These are phyloP conservation scores for Chrysoporthe puriensis DNA, from an alignment of 2,329 filamentous ascomycete genomes.

Conservation along the genomic window DNA sequence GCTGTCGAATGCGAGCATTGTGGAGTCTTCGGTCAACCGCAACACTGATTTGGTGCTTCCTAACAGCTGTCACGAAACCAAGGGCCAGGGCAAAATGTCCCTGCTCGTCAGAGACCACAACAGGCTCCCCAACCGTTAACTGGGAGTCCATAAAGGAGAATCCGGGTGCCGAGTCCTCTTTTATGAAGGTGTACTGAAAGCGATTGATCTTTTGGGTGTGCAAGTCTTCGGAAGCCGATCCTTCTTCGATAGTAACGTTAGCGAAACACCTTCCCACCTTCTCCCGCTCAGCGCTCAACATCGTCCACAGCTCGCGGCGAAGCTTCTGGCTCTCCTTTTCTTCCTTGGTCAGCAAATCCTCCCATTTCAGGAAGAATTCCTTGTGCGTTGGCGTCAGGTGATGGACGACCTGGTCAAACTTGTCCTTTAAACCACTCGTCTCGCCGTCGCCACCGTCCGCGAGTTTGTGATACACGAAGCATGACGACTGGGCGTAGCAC, in stretches of 20 bases:
- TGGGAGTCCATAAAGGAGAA: slow-evolving; percentile 94
- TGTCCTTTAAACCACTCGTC: slow-evolving; percentile 77
- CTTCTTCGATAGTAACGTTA: slow-evolving; percentile 81
- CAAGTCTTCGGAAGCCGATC: slow-evolving; percentile 70
- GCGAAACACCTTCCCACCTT: slow-evolving; percentile 88
- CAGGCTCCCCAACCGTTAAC: slow-evolving; percentile 81
- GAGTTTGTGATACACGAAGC: slow-evolving; percentile 92
- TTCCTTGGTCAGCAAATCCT: slow-evolving; percentile 88
- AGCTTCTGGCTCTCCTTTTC: slow-evolving; percentile 88
- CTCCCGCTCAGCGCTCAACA: slow-evolving; percentile 87
- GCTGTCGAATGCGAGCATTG: slow-evolving; percentile 76
- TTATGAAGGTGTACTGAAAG: slow-evolving; percentile 83
- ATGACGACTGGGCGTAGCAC: slow-evolving; percentile 89
- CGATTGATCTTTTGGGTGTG: slow-evolving; percentile 85
- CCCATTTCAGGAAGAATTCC: slow-evolving; percentile 93
- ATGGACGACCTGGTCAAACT: slow-evolving; percentile 79
- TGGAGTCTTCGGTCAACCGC: slow-evolving; percentile 89
- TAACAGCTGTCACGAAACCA: slow-evolving; percentile 82
- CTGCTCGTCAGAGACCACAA: slow-evolving; percentile 94
- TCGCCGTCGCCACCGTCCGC: slow-evolving; percentile 82
- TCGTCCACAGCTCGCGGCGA: slow-evolving; percentile 91
- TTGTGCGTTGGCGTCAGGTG: slow-evolving; percentile 76
- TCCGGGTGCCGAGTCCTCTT: slow-evolving; percentile 60
- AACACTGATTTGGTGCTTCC: slow-evolving; percentile 77
- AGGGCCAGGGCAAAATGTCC: slow-evolving; percentile 95